Evolutionary conservation across 768 basidiomycete species (phyloP).

Genomic region (Lentinus brumalis): DNA sequence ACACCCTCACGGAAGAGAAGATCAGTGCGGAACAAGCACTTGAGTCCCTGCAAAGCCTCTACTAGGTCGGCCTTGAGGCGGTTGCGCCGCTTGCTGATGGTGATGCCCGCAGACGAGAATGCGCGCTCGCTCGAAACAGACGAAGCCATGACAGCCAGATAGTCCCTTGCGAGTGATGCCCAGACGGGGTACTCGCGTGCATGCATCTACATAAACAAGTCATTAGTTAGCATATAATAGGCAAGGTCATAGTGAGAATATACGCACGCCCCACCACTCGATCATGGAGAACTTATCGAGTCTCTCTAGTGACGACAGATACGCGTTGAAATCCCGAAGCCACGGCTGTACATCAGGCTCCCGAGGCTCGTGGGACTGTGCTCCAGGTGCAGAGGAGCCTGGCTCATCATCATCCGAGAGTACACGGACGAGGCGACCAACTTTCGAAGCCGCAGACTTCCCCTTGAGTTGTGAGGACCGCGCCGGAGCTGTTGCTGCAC

Average conservation of each 20-base stretch:
- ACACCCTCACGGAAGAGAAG: constrained; percentile 8
- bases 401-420: background rate
- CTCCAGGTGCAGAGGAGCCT: no score
- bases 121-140: constrained; percentile 29
- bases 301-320: constrained; percentile 4
- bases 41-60: constrained; percentile 27
- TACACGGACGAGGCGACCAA: background rate
- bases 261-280: constrained; percentile 31
- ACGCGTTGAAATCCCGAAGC: background rate
- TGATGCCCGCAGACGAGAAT: constrained; percentile 30
- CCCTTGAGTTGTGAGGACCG: background rate
- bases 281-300: constrained; percentile 11
- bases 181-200: constrained; percentile 27
- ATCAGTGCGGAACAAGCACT: constrained; percentile 17
- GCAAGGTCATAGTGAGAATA: background rate
- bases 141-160: constrained; percentile 31
- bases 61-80: no score
- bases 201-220: constrained; percentile 19
- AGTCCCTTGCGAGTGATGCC: constrained; percentile 31
- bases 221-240: background rate
- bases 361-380: background rate
- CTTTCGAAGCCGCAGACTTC: background rate
- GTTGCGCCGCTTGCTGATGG: no score
- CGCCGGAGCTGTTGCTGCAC: no score
- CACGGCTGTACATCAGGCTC: background rate